Conservation (phyloP, 441 rosid species). For the Omphalea diandra region DNA sequence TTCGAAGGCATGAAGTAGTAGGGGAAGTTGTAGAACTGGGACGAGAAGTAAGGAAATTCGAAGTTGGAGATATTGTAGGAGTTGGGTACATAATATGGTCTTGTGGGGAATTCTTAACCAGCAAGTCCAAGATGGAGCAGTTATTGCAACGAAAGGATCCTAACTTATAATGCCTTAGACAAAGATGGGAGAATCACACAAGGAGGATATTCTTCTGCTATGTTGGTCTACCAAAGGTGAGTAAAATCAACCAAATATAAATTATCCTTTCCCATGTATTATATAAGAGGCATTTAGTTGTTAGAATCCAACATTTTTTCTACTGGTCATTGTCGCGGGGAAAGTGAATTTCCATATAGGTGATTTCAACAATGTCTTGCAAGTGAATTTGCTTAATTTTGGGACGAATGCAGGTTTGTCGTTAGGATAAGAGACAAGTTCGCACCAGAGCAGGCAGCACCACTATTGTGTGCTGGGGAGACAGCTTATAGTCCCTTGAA, state of each 20-base stretch:
- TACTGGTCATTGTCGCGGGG: no score
- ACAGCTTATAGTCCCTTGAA: conserved; percentile 52
- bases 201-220: conserved; percentile 43
- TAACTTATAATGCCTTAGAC: conserved; percentile 31
- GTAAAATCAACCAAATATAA: conserved; percentile 6
- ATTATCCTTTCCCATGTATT: no score
- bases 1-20: conserved; percentile 47
- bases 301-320: no score
- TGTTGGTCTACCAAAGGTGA: conserved; percentile 49
- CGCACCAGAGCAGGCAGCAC: conserved; percentile 46
- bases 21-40: conserved; percentile 47
- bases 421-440: conserved; percentile 42
- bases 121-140: conserved; percentile 42
- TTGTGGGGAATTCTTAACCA: conserved; percentile 40
- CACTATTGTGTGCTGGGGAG: conserved; percentile 44
- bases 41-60: conserved; percentile 33
- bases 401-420: conserved; percentile 34
- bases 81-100: conserved; percentile 41
- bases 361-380: no score
- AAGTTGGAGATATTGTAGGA: conserved; percentile 41
- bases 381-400: neutral
- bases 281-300: no score
- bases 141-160: conserved; percentile 35
- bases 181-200: conserved; percentile 45
- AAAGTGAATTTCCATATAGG: no score